phyloP scores from a whole-genome alignment of 306 rosid species.

The Vigna nakashimae region DNA sequence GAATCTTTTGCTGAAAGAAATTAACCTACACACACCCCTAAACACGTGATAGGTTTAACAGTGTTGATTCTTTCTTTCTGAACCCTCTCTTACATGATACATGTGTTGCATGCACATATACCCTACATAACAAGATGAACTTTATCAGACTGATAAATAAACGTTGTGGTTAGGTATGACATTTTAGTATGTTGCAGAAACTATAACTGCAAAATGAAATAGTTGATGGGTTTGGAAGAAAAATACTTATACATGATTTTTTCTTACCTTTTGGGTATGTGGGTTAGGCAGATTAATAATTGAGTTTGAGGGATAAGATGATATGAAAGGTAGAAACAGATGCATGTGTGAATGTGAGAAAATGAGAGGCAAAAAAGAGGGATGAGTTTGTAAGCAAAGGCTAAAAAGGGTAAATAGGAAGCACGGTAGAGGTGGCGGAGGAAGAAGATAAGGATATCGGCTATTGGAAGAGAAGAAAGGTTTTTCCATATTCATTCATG shows the following conservation, averaged over 20 bases:
- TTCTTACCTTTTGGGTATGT: background rate
- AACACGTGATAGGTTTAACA: slow-evolving; percentile 35
- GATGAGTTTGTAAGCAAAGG: slow-evolving; percentile 46
- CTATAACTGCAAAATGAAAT: too few relatives aligned
- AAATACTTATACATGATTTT: background rate
- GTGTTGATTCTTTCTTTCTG: slow-evolving; percentile 31
- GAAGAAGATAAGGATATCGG: slow-evolving; percentile 49
- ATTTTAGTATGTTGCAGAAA: too few relatives aligned
- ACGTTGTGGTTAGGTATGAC: too few relatives aligned
- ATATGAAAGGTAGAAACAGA: slow-evolving; percentile 34
- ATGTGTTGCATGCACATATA: slow-evolving; percentile 29
- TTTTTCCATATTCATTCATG: slow-evolving; percentile 29
- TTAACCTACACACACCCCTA: slow-evolving; percentile 33
- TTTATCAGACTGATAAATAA: too few relatives aligned
- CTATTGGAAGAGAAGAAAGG: slow-evolving; percentile 57
- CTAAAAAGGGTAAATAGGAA: slow-evolving; percentile 30
- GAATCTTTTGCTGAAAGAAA: slow-evolving; percentile 53
- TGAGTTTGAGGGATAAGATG: slow-evolving; percentile 37
- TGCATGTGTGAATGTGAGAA: slow-evolving; percentile 35
- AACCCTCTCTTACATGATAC: slow-evolving; percentile 12
- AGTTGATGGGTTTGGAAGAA: too few relatives aligned
- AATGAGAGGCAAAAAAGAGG: slow-evolving; percentile 31
- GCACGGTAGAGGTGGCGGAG: slow-evolving; percentile 50
- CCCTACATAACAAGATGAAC: too few relatives aligned
- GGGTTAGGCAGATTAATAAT: slow-evolving; percentile 36